These are phyloP conservation scores for Annulohypoxylon maeteangense DNA, from an alignment of 495 filamentous ascomycete species.

Conservation along the genomic window DNA sequence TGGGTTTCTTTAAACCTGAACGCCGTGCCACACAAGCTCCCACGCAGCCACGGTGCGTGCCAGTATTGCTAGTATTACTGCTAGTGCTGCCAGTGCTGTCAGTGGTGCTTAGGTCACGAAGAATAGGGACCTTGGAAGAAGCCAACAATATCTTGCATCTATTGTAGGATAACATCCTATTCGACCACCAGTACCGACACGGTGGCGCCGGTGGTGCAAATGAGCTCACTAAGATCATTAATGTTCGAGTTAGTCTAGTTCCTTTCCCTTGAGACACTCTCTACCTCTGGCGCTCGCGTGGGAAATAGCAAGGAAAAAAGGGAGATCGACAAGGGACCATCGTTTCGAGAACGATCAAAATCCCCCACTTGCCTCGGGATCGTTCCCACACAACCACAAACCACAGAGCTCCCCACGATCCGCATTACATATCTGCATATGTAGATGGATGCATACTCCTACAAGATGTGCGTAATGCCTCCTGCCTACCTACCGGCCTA, in stretches of 20 bases:
- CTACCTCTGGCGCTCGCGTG: conserved; percentile 9
- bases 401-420: conserved; percentile 31
- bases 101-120: not conserved
- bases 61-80: not conserved
- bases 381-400: conserved; percentile 24
- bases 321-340: conserved; percentile 7
- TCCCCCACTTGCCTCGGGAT: conserved; percentile 30
- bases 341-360: conserved; percentile 30
- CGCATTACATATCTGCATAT: conserved; percentile 14
- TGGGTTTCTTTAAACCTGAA: conserved; percentile 9
- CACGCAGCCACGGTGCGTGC: not conserved
- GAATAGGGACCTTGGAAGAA: not conserved
- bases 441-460: conserved; percentile 8
- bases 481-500: not conserved
- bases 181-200: conserved; percentile 24
- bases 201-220: conserved; percentile 31
- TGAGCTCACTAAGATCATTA: conserved; percentile 17
- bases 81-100: too few relatives aligned
- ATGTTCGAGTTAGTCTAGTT: conserved; percentile 10
- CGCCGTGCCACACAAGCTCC: conserved; percentile 5
- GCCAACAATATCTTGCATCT: conserved; percentile 15
- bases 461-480: conserved; percentile 27
- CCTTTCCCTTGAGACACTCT: not conserved
- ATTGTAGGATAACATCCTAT: conserved; percentile 17
- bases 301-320: conserved; percentile 10